Evolutionary conservation across 805 yeast species (phyloP), one percentile per base, ranked within the genome.

Genomic region (Ogataea glucozyma): DNA sequence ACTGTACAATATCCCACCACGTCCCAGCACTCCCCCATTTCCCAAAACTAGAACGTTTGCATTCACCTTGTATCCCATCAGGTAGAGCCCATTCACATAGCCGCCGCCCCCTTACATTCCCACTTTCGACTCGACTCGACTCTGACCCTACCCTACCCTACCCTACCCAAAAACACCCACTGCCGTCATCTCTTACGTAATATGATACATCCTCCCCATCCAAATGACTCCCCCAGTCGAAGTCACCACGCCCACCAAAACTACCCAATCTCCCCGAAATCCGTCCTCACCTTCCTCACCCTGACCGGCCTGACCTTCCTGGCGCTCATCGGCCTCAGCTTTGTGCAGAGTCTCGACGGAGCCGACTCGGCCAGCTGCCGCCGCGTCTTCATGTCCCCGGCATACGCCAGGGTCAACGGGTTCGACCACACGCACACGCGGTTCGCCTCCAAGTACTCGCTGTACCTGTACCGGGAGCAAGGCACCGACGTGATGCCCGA

Each of bases 401-500:
- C 90, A 1, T 89, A 88, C 56, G 90, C 91, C 9, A 72, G 82
- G 49, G 74, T 89, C 29, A 68, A 71, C 49, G 86, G 83, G 3
- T 86, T 90, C 58, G 93, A 88, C 62, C 68, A 71, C n/a, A 42
- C 79, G 3, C 83, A 82, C 54, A 78, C 93, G 2, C 69, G 75
- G 41, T 79, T 79, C 57, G 90, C 96, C 1, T 70, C 83, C 26
- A 90, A 89, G 56, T 93, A 91, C 64, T 81, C 88, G n/a, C 67
- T 91, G 2, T 87, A 83, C 53, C 71, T 89, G 2, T 93, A 91
- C 64, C 67, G 97, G 41, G 99, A 95, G 57, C 95, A 87, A 48
- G 84, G 80, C 0, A 70, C 67, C 51, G 91, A 85, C 57, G 58
- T 58, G 3, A 59, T 73, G 4, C 91, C 96, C 0, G 65, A 56